Percentiles rank a stretch among this genome's conserved stretches.
Conservation (phyloP, 768 basidiomycete genomes). For the Melanogaster broomeanus region DNA sequence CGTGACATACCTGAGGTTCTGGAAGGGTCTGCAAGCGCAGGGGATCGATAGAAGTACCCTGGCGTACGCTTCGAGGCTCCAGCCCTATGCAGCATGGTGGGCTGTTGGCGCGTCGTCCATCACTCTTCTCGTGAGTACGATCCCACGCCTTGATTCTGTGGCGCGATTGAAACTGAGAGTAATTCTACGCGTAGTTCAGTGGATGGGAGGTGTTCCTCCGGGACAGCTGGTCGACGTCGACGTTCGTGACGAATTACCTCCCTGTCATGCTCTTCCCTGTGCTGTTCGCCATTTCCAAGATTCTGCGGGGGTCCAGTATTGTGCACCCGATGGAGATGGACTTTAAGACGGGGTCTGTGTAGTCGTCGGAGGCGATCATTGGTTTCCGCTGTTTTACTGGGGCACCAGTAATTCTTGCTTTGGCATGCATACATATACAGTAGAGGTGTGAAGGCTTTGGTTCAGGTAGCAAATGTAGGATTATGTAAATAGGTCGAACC, state of each 20-base stretch:
- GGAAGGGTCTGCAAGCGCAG: constrained; percentile 43
- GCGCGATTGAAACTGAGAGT: neutral
- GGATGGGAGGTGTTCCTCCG: too few species aligned
- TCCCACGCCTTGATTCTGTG: neutral
- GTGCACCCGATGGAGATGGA: constrained; percentile 5
- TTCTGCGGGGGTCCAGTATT: neutral
- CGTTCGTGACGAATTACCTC: constrained; percentile 38
- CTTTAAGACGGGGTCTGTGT: neutral
- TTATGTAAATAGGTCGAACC: too few species aligned
- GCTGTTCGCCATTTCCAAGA: constrained; percentile 35
- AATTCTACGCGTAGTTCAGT: constrained; percentile 23
- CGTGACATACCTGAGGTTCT: constrained; percentile 44
- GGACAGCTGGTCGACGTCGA: too few species aligned
- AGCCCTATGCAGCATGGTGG: constrained; percentile 38
- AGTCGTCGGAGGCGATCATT: neutral
- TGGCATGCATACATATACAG: too few species aligned
- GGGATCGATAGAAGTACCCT: constrained; percentile 44
- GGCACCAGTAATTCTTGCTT: too few species aligned
- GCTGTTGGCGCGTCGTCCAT: constrained; percentile 33
- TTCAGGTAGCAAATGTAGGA: too few species aligned
- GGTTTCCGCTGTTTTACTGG: too few species aligned
- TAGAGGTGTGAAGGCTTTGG: too few species aligned
- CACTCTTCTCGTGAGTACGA: neutral
- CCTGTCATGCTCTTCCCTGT: constrained; percentile 41
- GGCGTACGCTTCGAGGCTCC: constrained; percentile 40